These are phyloP conservation scores for Calonectria henricotiae DNA, from an alignment of 2,329 filamentous ascomycete genomes.

Conservation along the genomic window DNA sequence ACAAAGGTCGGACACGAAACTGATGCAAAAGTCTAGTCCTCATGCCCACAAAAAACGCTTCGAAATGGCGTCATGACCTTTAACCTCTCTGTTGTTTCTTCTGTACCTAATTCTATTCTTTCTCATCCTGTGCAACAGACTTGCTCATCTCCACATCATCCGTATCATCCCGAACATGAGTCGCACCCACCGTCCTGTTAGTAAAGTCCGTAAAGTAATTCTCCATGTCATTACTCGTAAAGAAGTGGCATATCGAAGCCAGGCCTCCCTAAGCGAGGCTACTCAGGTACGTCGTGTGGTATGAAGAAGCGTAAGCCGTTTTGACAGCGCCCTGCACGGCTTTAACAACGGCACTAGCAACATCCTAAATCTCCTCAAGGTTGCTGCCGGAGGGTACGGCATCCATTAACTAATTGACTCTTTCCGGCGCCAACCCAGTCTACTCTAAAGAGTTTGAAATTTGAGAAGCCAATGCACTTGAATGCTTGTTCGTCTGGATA, in stretches of 20 bases:
- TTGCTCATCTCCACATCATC: background rate
- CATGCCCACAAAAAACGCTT: too few relatives aligned
- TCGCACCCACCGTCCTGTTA: slow-evolving; percentile 4
- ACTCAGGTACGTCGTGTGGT: background rate
- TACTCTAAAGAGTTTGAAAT: background rate
- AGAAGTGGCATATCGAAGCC: background rate
- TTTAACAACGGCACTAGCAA: background rate
- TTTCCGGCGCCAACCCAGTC: background rate
- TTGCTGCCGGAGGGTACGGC: background rate
- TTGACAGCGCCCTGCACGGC: background rate
- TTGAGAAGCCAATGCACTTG: background rate
- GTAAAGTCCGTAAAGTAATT: background rate
- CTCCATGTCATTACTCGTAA: background rate
- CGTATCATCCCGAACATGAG: background rate
- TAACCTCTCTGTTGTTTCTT: too few relatives aligned
- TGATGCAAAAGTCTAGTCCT: too few relatives aligned
- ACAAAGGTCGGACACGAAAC: too few relatives aligned
- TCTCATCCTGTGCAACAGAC: background rate
- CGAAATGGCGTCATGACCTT: too few relatives aligned
- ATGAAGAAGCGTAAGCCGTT: background rate
- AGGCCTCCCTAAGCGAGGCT: background rate
- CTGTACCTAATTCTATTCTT: slow-evolving; percentile 32
- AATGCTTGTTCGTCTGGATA: background rate
- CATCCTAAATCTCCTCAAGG: background rate
- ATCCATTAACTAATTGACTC: background rate